These are phyloP conservation scores for Afroboletus lepidellus DNA, from an alignment of 1,284 basidiomycete genomes.

Conservation along the genomic window DNA sequence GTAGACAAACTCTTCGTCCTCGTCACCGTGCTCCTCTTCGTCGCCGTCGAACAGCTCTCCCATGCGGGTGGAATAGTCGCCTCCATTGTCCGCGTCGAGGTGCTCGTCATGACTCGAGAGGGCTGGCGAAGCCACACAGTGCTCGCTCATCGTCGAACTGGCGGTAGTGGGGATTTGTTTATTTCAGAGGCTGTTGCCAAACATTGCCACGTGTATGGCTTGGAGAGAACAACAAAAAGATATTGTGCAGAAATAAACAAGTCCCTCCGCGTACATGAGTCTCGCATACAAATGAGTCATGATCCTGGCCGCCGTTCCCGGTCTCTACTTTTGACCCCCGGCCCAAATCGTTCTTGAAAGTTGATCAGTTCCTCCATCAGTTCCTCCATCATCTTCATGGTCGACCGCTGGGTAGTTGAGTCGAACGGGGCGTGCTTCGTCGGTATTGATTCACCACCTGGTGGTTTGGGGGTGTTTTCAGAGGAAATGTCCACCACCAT, in stretches of 20 bases:
- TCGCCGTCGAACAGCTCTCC: slow-evolving; percentile 66
- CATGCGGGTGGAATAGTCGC: slow-evolving; percentile 71
- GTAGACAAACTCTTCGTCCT: slow-evolving; percentile 70
- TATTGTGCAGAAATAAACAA: slow-evolving; percentile 15
- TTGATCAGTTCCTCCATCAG: slow-evolving; percentile 82
- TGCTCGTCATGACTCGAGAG: slow-evolving; percentile 34
- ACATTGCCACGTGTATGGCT: slow-evolving; percentile 26
- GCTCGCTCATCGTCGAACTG: slow-evolving; percentile 13
- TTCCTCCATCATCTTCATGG: slow-evolving; percentile 84
- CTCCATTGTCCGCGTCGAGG: slow-evolving; percentile 37
- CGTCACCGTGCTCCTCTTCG: slow-evolving; percentile 40
- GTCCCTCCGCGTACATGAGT: background rate
- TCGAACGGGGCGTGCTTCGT: slow-evolving; percentile 10
- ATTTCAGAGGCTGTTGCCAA: slow-evolving; percentile 28
- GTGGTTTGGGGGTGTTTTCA: slow-evolving; percentile 4
- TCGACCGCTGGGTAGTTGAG: slow-evolving; percentile 33
- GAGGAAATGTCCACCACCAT: slow-evolving; percentile 26
- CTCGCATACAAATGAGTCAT: slow-evolving; percentile 30
- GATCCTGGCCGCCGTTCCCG: slow-evolving; percentile 46
- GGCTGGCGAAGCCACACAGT: slow-evolving; percentile 16
- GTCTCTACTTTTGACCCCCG: slow-evolving; percentile 56
- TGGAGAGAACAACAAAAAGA: slow-evolving; percentile 6
- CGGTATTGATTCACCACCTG: slow-evolving; percentile 7
- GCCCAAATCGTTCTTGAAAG: slow-evolving; percentile 85
- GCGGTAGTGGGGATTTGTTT: slow-evolving; percentile 21